Evolutionary conservation across 805 yeast genomes (phyloP).

Genomic region (Candida argentea): DNA sequence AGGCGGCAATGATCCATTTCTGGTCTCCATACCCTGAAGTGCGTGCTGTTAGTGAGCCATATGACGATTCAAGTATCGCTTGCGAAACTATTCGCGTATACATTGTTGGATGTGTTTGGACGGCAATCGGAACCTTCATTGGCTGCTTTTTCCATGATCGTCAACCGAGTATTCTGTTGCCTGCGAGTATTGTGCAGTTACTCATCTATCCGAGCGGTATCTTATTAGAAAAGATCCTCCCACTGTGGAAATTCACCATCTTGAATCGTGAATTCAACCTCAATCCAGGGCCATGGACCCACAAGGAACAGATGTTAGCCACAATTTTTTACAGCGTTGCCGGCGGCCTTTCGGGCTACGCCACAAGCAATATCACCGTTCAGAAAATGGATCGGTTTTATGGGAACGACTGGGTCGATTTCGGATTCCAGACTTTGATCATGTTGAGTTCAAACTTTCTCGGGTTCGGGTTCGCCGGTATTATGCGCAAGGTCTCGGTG

Average conservation of each 20-base stretch:
- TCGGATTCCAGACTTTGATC: conserved; percentile 45
- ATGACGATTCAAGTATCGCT: conserved; percentile 40
- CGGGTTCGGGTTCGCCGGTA: conserved; percentile 61
- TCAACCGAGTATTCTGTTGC: conserved; percentile 32
- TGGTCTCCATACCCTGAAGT: conserved; percentile 60
- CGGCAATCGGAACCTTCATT: conserved; percentile 42
- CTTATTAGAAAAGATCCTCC: conserved; percentile 26
- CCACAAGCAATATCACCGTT: conserved; percentile 31
- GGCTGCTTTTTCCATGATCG: conserved; percentile 50
- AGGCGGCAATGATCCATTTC: conserved; percentile 32
- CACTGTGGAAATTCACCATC: conserved; percentile 11
- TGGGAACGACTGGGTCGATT: conserved; percentile 33
- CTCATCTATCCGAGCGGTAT: conserved; percentile 30
- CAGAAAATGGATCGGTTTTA: conserved; percentile 34
- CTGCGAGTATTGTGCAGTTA: conserved; percentile 30
- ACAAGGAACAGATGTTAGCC: conserved; percentile 36
- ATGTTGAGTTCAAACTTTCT: conserved; percentile 48
- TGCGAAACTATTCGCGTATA: conserved; percentile 49
- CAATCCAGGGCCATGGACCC: conserved; percentile 35
- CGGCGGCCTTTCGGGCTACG: conserved; percentile 28
- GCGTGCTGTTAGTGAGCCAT: conserved; percentile 52
- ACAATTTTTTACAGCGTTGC: conserved; percentile 35
- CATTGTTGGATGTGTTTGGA: conserved; percentile 41
- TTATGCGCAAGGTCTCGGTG: conserved; percentile 45
- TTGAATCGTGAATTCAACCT: conserved; percentile 17